These are phyloP conservation scores for Capsicum chinense DNA, from an alignment of 257 asterid genomes.

Conservation along the genomic window DNA sequence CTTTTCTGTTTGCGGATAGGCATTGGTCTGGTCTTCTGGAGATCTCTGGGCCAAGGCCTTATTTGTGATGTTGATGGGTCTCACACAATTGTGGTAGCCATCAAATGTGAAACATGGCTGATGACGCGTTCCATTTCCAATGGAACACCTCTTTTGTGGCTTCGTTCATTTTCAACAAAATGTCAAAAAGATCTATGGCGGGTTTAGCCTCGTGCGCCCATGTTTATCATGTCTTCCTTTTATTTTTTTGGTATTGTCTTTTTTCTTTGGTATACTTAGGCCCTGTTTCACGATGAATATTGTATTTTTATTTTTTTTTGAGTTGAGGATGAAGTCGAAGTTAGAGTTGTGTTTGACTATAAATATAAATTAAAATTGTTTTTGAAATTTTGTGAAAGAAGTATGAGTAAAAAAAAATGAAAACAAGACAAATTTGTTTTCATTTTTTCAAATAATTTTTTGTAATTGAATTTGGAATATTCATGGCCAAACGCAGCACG, in stretches of 20 bases:
- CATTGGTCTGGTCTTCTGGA: not conserved
- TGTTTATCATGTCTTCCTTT: not conserved
- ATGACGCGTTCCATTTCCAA: conserved; percentile 21
- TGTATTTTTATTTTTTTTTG: no score
- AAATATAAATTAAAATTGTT: no score
- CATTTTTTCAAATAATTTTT: no score
- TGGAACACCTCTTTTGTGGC: not conserved
- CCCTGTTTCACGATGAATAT: no score
- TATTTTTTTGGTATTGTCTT: no score
- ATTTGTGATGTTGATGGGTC: not conserved
- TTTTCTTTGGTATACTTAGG: not conserved
- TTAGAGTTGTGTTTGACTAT: no score
- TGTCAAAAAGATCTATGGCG: not conserved
- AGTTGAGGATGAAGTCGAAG: no score
- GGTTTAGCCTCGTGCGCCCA: not conserved
- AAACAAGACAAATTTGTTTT: no score
- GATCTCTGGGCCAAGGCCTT: not conserved
- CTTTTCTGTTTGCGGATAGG: not conserved
- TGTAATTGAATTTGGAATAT: no score
- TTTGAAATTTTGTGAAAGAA: no score
- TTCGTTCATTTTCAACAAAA: not conserved
- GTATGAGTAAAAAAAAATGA: no score
- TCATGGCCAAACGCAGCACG: no score
- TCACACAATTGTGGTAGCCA: conserved; percentile 13
- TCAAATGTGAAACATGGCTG: not conserved